Conservation (phyloP, 2,329 filamentous ascomycete genomes). For the Penicillium sp. region DNA sequence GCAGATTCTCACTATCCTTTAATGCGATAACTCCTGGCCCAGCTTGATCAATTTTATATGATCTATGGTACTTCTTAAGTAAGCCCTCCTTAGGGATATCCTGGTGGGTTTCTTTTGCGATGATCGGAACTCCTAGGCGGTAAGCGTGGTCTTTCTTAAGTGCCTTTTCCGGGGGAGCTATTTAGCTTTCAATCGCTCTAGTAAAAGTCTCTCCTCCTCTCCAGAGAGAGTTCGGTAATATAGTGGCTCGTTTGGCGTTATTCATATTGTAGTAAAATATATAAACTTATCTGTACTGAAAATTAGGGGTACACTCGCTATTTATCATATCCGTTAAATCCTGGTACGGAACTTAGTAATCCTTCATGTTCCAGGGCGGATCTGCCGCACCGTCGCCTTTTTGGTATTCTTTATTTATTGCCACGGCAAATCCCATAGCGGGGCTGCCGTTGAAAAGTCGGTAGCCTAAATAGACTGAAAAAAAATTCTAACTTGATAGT, state of each 20-base stretch:
- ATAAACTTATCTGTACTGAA: no score
- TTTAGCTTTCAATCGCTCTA: neutral
- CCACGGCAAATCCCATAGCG: no score
- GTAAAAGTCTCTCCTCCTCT: neutral
- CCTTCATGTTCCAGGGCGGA: no score
- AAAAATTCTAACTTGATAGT: no score
- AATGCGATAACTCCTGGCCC: slow-evolving; percentile 2
- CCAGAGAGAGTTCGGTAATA: neutral
- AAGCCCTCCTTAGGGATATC: neutral
- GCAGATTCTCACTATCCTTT: slow-evolving; percentile 4
- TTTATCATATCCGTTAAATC: no score
- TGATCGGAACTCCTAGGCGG: neutral
- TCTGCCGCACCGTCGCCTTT: no score
- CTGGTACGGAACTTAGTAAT: no score
- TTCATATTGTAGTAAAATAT: no score
- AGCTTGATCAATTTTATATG: slow-evolving; percentile 4
- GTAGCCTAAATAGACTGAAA: no score
- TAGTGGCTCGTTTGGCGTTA: neutral
- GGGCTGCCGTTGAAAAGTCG: no score
- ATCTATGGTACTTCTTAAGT: neutral
- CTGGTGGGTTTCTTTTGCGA: neutral
- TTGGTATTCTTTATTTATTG: no score
- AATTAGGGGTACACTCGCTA: no score
- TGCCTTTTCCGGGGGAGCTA: neutral
- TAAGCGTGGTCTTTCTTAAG: neutral